Evolutionary conservation across 129 eudicot species (phyloP), one percentile per base, ranked within the genome.

Genomic region (carrot (Daucus carota)): DNA sequence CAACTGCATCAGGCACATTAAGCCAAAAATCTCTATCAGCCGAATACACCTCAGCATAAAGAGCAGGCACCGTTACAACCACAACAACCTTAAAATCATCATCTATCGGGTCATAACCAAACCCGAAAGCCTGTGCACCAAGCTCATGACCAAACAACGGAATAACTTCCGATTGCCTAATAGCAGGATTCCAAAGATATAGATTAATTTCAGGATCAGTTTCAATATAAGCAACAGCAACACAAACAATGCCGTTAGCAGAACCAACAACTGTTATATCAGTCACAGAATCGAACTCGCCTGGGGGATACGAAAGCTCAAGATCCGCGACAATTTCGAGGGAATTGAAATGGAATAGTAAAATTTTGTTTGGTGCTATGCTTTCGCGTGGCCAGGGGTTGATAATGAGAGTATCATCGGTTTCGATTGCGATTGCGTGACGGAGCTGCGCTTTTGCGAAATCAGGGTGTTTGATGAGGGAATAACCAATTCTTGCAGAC

Each of bases 291-390:
- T 36, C 40, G 5, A 1, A 36, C 40, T 14, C 52, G 16, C 6
- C 6, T 46, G 4, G 24, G 6, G n/a, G 1, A 48, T 3, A 48
- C n/a, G 57, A n/a, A 0, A 17, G 4, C 57, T 18, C 18, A 48
- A 4, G 24, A 48, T 17, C 57, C 17, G 57, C 4, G 86, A 88
- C 41, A 87, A 81, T 0, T 92, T 89, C 33, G 92, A 91, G 41
- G 89, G 85, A 76, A 88, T 87, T 0, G 92, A 87, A 89, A 89
- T 0, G 92, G 68, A 0, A 90, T 87, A 5, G 95, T 92, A 83
- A 15, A 47, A 47, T 47, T 5, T 47, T 2, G 0, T 47, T 3
- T 47, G 3, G 18, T 12, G 5, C 3, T 47, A 3, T 40, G 43
- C 5, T 6, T 3, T 7, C 88, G 16, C 92, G 83, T 13, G 94